phyloP scores from a whole-genome alignment of 2,329 filamentous ascomycete genomes.

The Thermothelomyces thermophilus region DNA sequence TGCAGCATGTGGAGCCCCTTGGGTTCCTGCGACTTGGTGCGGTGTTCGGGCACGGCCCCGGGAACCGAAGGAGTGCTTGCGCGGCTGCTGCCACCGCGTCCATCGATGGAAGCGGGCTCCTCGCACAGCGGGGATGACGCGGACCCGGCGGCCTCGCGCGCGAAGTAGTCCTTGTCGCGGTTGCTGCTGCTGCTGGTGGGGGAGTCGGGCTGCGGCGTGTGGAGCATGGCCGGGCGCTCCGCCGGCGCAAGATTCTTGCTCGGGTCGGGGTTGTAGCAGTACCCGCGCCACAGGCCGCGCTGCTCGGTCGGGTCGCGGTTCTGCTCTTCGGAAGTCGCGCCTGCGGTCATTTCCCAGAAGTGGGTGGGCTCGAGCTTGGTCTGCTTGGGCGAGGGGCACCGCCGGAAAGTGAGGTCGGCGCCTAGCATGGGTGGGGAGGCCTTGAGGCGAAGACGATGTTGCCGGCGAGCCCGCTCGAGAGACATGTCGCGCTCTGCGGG shows the following conservation, averaged over 20 bases:
- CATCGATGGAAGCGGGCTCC: slow-evolving; percentile 30
- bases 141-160: slow-evolving; percentile 34
- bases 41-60: slow-evolving; percentile 21
- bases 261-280: slow-evolving; percentile 45
- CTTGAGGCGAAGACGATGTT: slow-evolving; percentile 44
- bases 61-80: slow-evolving; percentile 9
- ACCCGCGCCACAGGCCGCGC: slow-evolving; percentile 70
- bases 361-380: slow-evolving; percentile 80
- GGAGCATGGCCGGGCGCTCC: slow-evolving; percentile 44
- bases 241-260: slow-evolving; percentile 36
- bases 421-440: slow-evolving; percentile 81
- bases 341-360: slow-evolving; percentile 44
- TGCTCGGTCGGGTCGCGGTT: slow-evolving; percentile 51
- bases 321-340: slow-evolving; percentile 38
- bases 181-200: slow-evolving; percentile 27
- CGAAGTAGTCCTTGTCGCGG: slow-evolving; percentile 35
- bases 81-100: slow-evolving; percentile 1
- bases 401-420: slow-evolving; percentile 69
- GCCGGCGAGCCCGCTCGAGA: slow-evolving; percentile 32
- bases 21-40: slow-evolving; percentile 27
- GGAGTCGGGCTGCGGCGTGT: slow-evolving; percentile 40
- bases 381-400: slow-evolving; percentile 73
- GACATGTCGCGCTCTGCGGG: slow-evolving; percentile 44
- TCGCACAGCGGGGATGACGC: slow-evolving; percentile 33
- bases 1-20: slow-evolving; percentile 45